Percentiles rank a stretch among this genome's conserved stretches.
Evolutionary conservation across 2,329 filamentous ascomycete genomes (phyloP).

Genomic region (Blastomyces percursus): DNA sequence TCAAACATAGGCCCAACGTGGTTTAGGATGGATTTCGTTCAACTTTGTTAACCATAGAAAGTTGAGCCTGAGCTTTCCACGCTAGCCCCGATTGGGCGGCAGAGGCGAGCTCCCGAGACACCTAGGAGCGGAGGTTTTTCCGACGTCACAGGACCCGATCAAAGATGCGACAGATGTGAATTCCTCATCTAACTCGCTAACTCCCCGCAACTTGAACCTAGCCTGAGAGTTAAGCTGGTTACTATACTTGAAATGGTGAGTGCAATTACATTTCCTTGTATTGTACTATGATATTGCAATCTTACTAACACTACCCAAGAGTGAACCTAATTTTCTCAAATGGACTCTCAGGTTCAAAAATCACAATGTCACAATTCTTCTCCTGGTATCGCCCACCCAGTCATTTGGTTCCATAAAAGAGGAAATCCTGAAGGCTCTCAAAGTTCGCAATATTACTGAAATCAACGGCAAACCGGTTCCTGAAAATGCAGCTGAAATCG

Average conservation of each 20-base stretch:
- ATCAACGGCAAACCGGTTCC: conserved; percentile 32
- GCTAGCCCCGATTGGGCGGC: background rate
- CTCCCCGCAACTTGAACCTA: background rate
- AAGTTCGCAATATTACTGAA: conserved; percentile 31
- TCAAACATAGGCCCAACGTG: background rate
- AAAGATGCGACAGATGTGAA: background rate
- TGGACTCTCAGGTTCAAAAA: conserved; percentile 63
- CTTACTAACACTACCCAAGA: background rate
- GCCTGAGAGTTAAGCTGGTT: background rate
- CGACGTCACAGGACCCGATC: background rate
- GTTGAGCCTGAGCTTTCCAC: background rate
- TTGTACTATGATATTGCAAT: background rate
- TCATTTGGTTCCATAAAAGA: conserved; percentile 48
- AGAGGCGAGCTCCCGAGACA: background rate
- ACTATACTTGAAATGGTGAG: conserved; percentile 34
- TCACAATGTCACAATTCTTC: conserved; percentile 57
- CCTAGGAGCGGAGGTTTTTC: background rate
- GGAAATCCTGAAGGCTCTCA: conserved; percentile 48
- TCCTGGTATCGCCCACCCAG: conserved; percentile 51
- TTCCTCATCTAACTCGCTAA: background rate
- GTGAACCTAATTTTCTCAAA: conserved; percentile 34
- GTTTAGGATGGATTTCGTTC: background rate
- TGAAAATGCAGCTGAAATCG: conserved; percentile 31
- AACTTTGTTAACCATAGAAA: background rate
- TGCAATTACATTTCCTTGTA: conserved; percentile 33